phyloP scores from a whole-genome alignment of 2,329 filamentous ascomycete species.

The Fusarium tanahbumbuense region DNA sequence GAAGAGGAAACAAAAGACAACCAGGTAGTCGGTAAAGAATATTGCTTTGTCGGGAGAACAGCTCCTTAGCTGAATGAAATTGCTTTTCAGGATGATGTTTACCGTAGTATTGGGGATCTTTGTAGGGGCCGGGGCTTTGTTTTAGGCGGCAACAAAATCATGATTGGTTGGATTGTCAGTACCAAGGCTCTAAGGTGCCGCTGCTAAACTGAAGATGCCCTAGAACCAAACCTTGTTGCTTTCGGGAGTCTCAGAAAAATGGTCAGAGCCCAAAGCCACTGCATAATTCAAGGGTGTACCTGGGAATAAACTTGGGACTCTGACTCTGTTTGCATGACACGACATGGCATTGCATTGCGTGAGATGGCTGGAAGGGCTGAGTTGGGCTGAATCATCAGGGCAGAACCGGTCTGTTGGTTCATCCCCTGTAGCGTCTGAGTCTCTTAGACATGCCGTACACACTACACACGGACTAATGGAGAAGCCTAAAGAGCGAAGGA shows the following conservation, averaged over 20 bases:
- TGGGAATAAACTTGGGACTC: neutral
- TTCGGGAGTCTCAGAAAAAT: neutral
- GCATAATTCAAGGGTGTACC: neutral
- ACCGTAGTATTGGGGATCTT: neutral
- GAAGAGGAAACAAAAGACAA: neutral
- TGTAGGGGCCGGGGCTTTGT: neutral
- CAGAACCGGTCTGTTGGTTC: neutral
- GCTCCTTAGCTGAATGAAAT: neutral
- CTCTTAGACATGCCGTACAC: neutral
- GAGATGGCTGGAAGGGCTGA: slow-evolving; percentile 3
- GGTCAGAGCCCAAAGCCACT: neutral
- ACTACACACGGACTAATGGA: slow-evolving; percentile 9
- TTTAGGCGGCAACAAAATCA: neutral
- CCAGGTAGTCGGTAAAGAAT: neutral
- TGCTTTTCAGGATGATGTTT: slow-evolving; percentile 2
- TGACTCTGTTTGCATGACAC: neutral
- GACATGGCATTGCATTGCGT: neutral
- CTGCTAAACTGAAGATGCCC: slow-evolving; percentile 4
- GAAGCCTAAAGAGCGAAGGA: neutral
- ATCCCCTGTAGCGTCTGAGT: neutral
- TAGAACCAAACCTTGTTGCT: slow-evolving; percentile 28
- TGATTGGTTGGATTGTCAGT: slow-evolving; percentile 1
- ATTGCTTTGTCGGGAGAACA: neutral
- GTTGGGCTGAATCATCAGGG: slow-evolving; percentile 19
- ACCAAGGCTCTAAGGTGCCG: neutral